Evolutionary conservation across 176 grass and related monocot genomes (phyloP), one percentile per base, ranked within the genome.

Genomic region (Panicum miliaceum): DNA sequence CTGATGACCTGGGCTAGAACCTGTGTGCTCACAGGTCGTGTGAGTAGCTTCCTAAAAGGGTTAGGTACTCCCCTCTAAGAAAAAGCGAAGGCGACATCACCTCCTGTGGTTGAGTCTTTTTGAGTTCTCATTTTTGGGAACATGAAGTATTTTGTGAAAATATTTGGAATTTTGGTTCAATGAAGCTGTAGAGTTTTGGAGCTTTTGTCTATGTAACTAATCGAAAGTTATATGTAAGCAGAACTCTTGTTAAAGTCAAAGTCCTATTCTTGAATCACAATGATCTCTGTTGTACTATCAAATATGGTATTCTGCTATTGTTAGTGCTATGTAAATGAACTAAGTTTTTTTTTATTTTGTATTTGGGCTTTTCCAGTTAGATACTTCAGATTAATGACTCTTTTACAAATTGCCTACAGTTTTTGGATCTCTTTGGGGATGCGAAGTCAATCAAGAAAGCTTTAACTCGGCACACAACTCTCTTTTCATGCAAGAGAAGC

Each of bases 351-450:
- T 73, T 82, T 59, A 18, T 53, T 58, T 64, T 43, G 5, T 20
- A 23, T 40, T 25, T 69, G 29, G 9, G 18, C 9, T 40, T 66
- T 34, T 68, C 22, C 23, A 50, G 11, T 29, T 77, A 41, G 29
- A 45, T 84, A 38, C 15, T 45, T 76, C 45, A 25, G 20, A n/a
- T 56, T 71, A 46, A 60, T 78, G 57, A 69, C n/a, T 37, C n/a
- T 65, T 86, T 58, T 88, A 53, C 50, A 45, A 84, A 65, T 68
- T 82, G 22, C 34, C 48, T 90, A 6, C 75, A 99, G 96, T 99
- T 99, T 84, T 84, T 96, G 85, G 96, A 99, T 94, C 29, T 89
- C 40, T 99, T 99, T 92, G 96, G 96, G 68, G 93, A 99, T 90
- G 87, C 83, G 32, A 86, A 96, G 61, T 88, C 81, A 35, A 94